Conservation (phyloP, 495 filamentous ascomycete species). For the Penicillium tannophilum region DNA sequence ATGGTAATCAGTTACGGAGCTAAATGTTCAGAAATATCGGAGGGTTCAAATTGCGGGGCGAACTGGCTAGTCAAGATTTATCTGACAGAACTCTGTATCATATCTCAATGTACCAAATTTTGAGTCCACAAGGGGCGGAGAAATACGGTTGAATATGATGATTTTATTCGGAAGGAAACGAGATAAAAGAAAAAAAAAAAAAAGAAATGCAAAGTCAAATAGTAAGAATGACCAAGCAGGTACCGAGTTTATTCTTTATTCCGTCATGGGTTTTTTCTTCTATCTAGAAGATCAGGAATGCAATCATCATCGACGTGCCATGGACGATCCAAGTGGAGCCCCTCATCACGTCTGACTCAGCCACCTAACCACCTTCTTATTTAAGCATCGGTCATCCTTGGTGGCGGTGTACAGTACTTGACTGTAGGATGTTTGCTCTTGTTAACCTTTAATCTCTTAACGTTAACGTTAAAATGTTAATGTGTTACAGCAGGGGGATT, state of each 20-base stretch:
- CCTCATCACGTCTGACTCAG: conserved; percentile 5
- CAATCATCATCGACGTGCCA: conserved; percentile 30
- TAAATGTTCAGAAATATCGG: background rate
- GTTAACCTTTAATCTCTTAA: background rate
- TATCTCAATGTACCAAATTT: background rate
- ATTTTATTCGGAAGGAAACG: conserved; percentile 18
- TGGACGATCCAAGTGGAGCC: conserved; percentile 30
- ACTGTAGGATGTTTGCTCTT: too few relatives aligned
- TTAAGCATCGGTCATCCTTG: background rate
- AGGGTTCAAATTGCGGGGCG: conserved; percentile 13
- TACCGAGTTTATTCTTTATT: conserved; percentile 16
- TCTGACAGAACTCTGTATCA: conserved; percentile 12
- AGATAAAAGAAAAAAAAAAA: conserved; percentile 5
- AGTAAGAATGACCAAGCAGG: conserved; percentile 14
- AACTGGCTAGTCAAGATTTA: conserved; percentile 2
- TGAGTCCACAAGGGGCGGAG: background rate
- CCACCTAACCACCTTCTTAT: conserved; percentile 1
- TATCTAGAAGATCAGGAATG: conserved; percentile 8
- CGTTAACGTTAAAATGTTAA: conserved; percentile 1
- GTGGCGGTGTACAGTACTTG: too few relatives aligned
- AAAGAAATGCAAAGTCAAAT: conserved; percentile 3
- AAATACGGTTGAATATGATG: conserved; percentile 4
- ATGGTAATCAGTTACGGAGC: background rate
- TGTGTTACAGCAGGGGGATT: background rate
- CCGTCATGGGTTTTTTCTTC: background rate